A percentile compares a stretch with the other conserved stretches of the same genome.
Conservation (phyloP, 768 basidiomycete genomes). For the Suillus ampliporus region DNA sequence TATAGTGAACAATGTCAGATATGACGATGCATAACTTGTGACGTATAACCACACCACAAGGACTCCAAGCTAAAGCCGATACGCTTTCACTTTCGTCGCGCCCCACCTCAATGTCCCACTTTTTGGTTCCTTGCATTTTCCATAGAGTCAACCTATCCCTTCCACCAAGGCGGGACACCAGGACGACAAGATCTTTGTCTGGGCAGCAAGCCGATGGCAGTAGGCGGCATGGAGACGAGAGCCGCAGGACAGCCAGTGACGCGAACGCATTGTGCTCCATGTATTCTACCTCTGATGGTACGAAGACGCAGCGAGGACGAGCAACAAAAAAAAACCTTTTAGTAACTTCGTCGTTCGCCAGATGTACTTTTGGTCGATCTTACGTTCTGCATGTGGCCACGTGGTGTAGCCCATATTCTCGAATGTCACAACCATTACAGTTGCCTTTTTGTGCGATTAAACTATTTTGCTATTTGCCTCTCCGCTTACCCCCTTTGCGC, state of each 20-base stretch:
- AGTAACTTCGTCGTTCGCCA: too few relatives aligned
- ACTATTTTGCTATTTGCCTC: conserved; percentile 28
- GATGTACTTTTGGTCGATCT: background rate
- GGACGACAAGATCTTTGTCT: conserved; percentile 79
- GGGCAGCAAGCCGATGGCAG: conserved; percentile 76
- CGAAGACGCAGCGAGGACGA: background rate
- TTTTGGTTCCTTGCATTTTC: conserved; percentile 80
- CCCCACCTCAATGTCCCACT: conserved; percentile 83
- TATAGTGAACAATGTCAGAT: conserved; percentile 30
- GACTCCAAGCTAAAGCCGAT: conserved; percentile 77
- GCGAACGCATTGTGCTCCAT: conserved; percentile 57
- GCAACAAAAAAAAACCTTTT: background rate
- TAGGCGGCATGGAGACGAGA: conserved; percentile 64
- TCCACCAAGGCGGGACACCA: conserved; percentile 70
- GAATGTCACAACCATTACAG: conserved; percentile 21
- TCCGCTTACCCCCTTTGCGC: conserved; percentile 48
- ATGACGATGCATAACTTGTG: background rate
- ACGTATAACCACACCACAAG: conserved; percentile 61
- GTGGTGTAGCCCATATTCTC: background rate
- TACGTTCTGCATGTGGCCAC: background rate
- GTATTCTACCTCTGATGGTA: conserved; percentile 3
- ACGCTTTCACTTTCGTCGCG: conserved; percentile 54
- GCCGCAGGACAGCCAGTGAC: conserved; percentile 57
- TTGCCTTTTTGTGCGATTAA: conserved; percentile 2
- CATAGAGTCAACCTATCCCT: conserved; percentile 76